phyloP scores from a whole-genome alignment of 345 rosid genomes.

The Hibiscus trionum region DNA sequence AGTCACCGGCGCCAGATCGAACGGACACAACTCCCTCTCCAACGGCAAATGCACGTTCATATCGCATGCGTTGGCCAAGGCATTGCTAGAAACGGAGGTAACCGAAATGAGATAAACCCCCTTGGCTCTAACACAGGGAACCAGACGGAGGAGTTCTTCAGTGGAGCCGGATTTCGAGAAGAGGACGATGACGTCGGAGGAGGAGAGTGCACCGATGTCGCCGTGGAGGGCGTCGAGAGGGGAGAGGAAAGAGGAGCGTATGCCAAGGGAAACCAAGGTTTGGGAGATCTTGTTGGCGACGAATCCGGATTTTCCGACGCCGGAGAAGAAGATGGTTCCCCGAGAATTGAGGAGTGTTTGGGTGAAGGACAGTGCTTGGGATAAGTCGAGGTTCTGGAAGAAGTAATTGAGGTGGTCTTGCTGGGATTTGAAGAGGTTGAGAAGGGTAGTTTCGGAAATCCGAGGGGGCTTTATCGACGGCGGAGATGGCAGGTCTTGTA shows the following conservation, averaged over 20 bases:
- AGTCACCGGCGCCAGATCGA: constrained; percentile 93
- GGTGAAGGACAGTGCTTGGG: constrained; percentile 69
- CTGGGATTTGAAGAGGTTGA: constrained; percentile 76
- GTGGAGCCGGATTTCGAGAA: constrained; percentile 83
- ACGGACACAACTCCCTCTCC: constrained; percentile 84
- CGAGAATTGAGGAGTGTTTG: constrained; percentile 47
- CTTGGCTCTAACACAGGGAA: constrained; percentile 78
- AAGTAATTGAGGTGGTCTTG: constrained; percentile 86
- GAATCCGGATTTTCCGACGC: constrained; percentile 94
- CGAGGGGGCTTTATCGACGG: constrained; percentile 4
- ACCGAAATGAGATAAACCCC: constrained; percentile 63
- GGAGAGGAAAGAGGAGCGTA: constrained; percentile 66
- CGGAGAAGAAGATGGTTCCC: constrained; percentile 82
- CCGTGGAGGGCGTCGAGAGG: constrained; percentile 96
- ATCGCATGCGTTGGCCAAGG: constrained; percentile 53
- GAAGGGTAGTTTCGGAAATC: constrained; percentile 49
- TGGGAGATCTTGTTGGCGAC: constrained; percentile 90
- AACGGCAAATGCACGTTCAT: constrained; percentile 85
- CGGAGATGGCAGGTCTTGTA: constrained; percentile 20
- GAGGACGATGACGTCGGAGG: constrained; percentile 52
- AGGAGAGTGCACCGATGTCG: constrained; percentile 72
- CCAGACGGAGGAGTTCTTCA: constrained; percentile 79
- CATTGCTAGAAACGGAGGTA: constrained; percentile 71
- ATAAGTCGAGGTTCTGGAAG: constrained; percentile 70
- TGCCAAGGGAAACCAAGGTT: constrained; percentile 74